Evolutionary conservation across 352 stramenopile genomes (phyloP), one percentile per base, ranked within the genome.

Genomic region (Paralagenidium karlingii): DNA sequence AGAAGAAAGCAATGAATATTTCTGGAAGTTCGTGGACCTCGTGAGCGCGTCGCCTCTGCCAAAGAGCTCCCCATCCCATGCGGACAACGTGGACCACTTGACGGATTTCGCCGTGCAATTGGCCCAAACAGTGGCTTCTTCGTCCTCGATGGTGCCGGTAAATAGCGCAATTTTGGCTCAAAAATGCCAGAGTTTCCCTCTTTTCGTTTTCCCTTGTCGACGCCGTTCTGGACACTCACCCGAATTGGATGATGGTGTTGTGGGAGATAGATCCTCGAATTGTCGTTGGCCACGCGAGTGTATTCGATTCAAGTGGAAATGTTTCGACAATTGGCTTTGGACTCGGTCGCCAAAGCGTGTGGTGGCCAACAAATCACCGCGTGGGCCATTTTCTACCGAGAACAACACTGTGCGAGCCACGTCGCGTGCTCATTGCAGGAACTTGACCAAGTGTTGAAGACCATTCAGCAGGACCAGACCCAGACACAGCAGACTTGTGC

Each of bases 241-340:
- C n/a, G n/a, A n/a, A 15, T 25, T 47, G 13, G 40, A 47, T 8
- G 40, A 27, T 12, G 40, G 11, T 48, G 8, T 48, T 11, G 24
- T 3, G 49, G 10, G 51, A 18, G 54, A 10, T 55, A 88, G 75
- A 82, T 88, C 33, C 51, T 88, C 39, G 73, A 88, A 43, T 43
- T 88, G 33, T 82, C 73, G 53, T 54, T 91, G 15, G 57, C 69
- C 8, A 91, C 75, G 13, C 71, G 77, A 5, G 74, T 60, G 20
- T 84, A 91, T 41, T 86, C 77, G 8, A 64, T 78, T 8, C 81
- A 84, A 40, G 63, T 91, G 12, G 77, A 91, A 43, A 80, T 85
- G 67, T 82, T 87, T 38, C 71, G 71, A 3, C 77, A 91, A 43
- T 48, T 91, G 20, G 77, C 54, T 1, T 47, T 88, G 51, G 77